phyloP scores from a whole-genome alignment of 371 early-diverging fungal genomes.

The Saksenaea oblongispora region DNA sequence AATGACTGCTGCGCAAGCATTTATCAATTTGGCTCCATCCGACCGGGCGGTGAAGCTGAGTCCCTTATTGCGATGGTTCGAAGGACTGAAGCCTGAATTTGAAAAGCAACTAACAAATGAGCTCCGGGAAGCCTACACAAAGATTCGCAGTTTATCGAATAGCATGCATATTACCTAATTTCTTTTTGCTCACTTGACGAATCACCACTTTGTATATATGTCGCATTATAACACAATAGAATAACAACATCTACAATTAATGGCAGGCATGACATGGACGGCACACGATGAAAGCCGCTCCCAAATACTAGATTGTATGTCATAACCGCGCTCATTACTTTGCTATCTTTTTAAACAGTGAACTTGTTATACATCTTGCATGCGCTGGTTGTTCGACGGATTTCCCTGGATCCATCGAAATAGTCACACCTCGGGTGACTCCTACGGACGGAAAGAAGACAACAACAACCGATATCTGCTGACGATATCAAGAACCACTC shows the following conservation, averaged over 20 bases:
- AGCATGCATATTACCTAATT: background rate
- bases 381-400: no score
- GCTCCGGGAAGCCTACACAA: background rate
- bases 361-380: no score
- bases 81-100: background rate
- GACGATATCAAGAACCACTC: no score
- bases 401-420: no score
- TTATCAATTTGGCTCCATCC: background rate
- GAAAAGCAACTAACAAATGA: background rate
- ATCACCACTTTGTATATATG: background rate
- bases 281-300: background rate
- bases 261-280: no score
- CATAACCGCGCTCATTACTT: no score
- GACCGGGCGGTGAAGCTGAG: background rate
- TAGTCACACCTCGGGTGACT: no score
- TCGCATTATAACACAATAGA: background rate
- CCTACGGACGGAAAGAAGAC: no score
- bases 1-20: slow-evolving; percentile 6
- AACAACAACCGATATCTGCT: no score
- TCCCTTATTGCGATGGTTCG: background rate
- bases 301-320: background rate
- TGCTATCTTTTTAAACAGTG: no score
- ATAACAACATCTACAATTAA: background rate
- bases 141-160: background rate
- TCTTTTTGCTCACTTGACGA: background rate